phyloP scores from a whole-genome alignment of 352 stramenopile species.

The Pythium sukuiense region DNA sequence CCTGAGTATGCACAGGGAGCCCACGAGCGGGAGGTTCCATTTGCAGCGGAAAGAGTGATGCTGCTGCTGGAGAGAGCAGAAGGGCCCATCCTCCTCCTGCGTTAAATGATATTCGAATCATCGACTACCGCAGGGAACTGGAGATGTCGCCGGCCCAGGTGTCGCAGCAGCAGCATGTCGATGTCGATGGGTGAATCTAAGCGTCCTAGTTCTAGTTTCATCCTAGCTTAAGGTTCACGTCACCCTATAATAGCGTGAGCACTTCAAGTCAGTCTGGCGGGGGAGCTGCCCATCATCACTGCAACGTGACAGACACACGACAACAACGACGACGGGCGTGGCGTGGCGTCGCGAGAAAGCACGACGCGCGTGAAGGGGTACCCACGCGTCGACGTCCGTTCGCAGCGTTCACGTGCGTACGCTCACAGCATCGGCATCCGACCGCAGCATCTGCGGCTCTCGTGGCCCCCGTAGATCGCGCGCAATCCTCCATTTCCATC shows the following conservation, averaged over 20 bases:
- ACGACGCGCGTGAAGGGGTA: neutral
- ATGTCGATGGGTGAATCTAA: neutral
- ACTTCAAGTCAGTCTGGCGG: constrained; percentile 5
- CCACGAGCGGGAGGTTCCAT: neutral
- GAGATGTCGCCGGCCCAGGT: neutral
- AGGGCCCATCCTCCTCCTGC: constrained; percentile 12
- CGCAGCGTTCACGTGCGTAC: constrained; percentile 2
- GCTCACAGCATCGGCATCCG: neutral
- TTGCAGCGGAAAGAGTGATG: neutral
- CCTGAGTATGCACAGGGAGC: constrained; percentile 4
- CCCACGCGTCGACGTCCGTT: neutral
- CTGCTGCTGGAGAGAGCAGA: neutral
- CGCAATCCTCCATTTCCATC: constrained; percentile 4
- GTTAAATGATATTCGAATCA: constrained; percentile 1
- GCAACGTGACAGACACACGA: constrained; percentile 5
- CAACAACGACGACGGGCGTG: neutral
- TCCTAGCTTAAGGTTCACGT: neutral
- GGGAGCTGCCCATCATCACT: constrained; percentile 8
- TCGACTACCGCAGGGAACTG: neutral
- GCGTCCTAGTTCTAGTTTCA: neutral
- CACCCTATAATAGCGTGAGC: neutral
- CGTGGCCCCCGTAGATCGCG: neutral
- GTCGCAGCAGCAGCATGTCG: neutral
- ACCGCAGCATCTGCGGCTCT: neutral
- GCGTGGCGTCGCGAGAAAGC: neutral